These are phyloP conservation scores for Omphalea diandra DNA, from an alignment of 441 rosid species.

Conservation along the genomic window DNA sequence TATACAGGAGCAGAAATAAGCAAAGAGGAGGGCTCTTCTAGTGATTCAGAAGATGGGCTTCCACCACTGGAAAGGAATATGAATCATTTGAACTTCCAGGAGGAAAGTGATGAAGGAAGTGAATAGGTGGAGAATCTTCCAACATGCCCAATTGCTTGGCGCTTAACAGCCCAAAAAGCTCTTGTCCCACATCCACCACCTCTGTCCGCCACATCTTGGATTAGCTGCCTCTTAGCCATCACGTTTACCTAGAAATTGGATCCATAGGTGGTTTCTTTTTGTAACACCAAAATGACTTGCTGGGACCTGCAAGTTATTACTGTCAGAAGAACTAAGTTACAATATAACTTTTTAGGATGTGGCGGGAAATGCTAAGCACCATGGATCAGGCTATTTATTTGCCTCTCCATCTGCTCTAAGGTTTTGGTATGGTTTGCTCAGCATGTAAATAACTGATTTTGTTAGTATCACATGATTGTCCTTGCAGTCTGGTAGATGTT, in stretches of 20 bases:
- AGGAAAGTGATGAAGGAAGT: slow-evolving; percentile 59
- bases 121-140: slow-evolving; percentile 33
- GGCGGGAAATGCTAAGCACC: no score
- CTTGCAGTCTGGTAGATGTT: background rate
- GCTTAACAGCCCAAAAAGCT: background rate
- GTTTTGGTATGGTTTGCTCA: background rate
- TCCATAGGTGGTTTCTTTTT: background rate
- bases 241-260: background rate
- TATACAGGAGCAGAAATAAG: slow-evolving; percentile 26
- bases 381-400: background rate
- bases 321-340: background rate
- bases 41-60: slow-evolving; percentile 73
- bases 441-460: background rate
- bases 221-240: background rate
- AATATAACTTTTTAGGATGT: background rate
- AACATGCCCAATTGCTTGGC: no score
- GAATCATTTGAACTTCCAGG: slow-evolving; percentile 62
- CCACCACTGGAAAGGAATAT: slow-evolving; percentile 87
- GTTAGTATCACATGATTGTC: background rate
- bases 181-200: background rate
- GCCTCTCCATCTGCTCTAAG: background rate
- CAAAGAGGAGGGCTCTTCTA: slow-evolving; percentile 42
- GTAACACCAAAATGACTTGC: background rate
- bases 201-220: no score
- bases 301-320: background rate